A percentile compares a stretch with the other conserved stretches of the same genome.
phyloP scores from a whole-genome alignment of 176 grass and related monocot species.

The Musa schizocarpa region DNA sequence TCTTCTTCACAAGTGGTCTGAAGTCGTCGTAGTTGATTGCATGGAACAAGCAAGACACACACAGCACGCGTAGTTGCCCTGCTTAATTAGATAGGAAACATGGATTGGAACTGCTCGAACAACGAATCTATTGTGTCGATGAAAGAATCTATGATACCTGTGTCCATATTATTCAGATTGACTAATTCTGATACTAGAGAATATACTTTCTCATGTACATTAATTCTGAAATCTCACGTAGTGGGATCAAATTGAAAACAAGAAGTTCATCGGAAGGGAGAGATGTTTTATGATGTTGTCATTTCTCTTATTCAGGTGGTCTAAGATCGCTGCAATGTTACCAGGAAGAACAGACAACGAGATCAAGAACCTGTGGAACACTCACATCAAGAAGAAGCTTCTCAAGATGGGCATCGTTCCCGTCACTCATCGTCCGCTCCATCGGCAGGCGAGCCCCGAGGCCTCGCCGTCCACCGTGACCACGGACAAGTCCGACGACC shows the following conservation, averaged over 20 bases:
- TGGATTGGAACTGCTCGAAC: no score
- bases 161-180: no score
- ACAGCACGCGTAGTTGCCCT: no score
- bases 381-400: conserved; percentile 27
- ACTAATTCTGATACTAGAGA: no score
- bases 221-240: no score
- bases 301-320: conserved; percentile 16
- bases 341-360: conserved; percentile 26
- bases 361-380: conserved; percentile 29
- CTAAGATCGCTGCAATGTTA: conserved; percentile 14
- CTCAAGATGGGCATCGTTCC: conserved; percentile 22
- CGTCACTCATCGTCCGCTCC: conserved; percentile 2
- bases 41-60: no score
- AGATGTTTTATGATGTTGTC: not conserved
- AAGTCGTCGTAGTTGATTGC: not conserved
- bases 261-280: no score
- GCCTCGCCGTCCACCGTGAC: not conserved
- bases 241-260: no score
- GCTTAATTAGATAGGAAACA: no score
- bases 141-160: no score
- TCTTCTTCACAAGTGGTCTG: not conserved
- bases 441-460: not conserved
- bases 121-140: no score
- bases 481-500: not conserved
- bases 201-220: no score